phyloP scores from a whole-genome alignment of 768 basidiomycete genomes.

The Suillus fuscotomentosus region DNA sequence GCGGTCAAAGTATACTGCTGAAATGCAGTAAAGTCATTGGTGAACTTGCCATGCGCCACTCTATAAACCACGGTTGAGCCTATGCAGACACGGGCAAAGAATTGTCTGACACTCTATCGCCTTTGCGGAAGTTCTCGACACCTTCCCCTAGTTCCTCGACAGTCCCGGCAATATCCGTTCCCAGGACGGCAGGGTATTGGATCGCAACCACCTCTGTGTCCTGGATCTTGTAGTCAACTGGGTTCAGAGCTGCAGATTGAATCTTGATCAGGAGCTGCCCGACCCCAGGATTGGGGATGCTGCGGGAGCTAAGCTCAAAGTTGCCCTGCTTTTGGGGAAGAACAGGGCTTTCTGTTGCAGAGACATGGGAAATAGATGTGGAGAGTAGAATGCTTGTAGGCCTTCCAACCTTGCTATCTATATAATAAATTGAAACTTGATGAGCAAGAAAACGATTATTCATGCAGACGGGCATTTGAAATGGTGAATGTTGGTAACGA shows the following conservation, averaged over 20 bases:
- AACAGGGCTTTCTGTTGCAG: constrained; percentile 27
- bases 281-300: constrained; percentile 32
- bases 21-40: constrained; percentile 28
- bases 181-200: constrained; percentile 35
- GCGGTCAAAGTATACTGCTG: constrained; percentile 40
- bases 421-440: not conserved
- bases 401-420: not conserved
- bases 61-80: constrained; percentile 21
- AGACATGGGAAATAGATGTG: constrained; percentile 17
- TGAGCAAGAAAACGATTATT: not conserved
- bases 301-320: constrained; percentile 27
- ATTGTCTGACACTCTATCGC: constrained; percentile 38
- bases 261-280: constrained; percentile 44
- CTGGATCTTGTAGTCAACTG: constrained; percentile 42
- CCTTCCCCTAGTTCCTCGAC: constrained; percentile 40
- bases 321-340: constrained; percentile 24
- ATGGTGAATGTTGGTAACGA: no score
- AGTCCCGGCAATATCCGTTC: constrained; percentile 36
- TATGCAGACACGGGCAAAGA: constrained; percentile 12
- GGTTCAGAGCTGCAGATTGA: constrained; percentile 42
- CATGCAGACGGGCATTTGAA: not conserved
- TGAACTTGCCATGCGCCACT: constrained; percentile 30
- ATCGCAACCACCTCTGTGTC: constrained; percentile 24
- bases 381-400: not conserved
- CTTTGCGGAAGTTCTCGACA: constrained; percentile 33